Percentiles rank a stretch among this genome's conserved stretches.
phyloP scores from a whole-genome alignment of 108 stramenopile genomes.

The Pseudonitzschia delicatissima region DNA sequence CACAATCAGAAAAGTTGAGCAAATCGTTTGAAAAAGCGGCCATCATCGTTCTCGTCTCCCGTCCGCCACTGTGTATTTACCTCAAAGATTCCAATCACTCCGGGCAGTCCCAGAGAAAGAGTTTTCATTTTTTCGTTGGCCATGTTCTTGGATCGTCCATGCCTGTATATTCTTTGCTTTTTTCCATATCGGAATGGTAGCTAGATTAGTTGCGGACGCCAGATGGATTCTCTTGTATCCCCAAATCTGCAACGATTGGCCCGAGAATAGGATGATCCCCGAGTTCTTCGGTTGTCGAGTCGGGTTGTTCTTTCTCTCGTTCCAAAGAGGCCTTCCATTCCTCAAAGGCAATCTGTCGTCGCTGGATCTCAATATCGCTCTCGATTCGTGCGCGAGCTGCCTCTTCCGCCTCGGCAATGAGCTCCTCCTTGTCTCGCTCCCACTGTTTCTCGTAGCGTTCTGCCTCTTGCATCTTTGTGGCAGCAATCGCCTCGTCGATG shows the following conservation, averaged over 20 bases:
- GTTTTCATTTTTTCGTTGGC: constrained; percentile 68
- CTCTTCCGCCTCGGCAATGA: constrained; percentile 34
- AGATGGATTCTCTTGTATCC: constrained; percentile 69
- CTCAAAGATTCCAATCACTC: constrained; percentile 72
- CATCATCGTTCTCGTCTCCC: not conserved
- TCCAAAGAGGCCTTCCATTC: constrained; percentile 39
- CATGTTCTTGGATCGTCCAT: constrained; percentile 68
- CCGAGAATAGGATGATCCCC: constrained; percentile 67
- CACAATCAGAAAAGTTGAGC: not conserved
- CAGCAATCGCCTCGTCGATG: constrained; percentile 48
- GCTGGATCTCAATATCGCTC: constrained; percentile 37
- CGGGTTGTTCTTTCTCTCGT: constrained; percentile 24
- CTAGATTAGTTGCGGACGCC: constrained; percentile 38
- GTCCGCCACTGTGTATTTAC: not conserved
- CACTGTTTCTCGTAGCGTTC: constrained; percentile 18
- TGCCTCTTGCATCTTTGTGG: constrained; percentile 41
- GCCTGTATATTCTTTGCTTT: constrained; percentile 76
- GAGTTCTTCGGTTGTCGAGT: not conserved
- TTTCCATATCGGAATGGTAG: constrained; percentile 69
- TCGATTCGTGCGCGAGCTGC: constrained; percentile 44
- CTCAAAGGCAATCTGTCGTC: constrained; percentile 43
- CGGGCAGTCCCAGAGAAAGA: constrained; percentile 63
- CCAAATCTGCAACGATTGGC: constrained; percentile 45
- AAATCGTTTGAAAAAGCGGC: no score
- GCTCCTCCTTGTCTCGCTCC: constrained; percentile 26